Conservation (phyloP, 2,329 filamentous ascomycete genomes). For the Colletotrichum sp. region DNA sequence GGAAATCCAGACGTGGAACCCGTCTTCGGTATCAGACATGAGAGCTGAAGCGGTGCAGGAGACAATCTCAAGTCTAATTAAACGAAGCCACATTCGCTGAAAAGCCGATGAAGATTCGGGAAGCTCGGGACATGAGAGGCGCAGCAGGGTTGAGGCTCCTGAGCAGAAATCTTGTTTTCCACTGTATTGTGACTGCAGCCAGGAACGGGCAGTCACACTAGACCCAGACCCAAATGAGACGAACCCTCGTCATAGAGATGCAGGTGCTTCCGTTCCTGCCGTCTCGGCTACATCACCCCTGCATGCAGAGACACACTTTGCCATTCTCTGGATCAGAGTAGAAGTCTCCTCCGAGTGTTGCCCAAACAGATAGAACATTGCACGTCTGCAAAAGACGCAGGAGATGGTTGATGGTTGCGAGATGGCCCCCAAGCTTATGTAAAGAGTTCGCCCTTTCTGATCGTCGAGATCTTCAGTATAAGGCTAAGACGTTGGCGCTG, state of each 20-base stretch:
- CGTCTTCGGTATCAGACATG: accelerated
- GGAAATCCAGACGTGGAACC: neutral
- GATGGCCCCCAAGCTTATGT: neutral
- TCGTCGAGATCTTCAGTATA: neutral
- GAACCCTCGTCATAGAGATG: neutral
- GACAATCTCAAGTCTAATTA: neutral
- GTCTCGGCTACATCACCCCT: neutral
- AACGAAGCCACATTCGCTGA: neutral
- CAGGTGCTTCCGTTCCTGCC: neutral
- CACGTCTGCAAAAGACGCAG: neutral
- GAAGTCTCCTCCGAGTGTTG: neutral
- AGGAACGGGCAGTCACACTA: neutral
- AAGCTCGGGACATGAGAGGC: neutral
- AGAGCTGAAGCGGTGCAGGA: neutral
- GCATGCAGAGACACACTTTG: neutral
- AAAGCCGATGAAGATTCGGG: neutral
- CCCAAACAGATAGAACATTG: neutral
- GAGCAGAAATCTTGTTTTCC: neutral
- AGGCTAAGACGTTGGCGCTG: neutral
- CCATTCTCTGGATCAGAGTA: neutral
- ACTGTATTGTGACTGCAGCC: neutral
- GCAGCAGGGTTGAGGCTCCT: neutral
- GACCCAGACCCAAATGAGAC: neutral
- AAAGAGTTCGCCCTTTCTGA: neutral
- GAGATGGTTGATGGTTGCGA: neutral